Evolutionary conservation across 768 basidiomycete genomes (phyloP).

Genomic region (Mycena vitilis): DNA sequence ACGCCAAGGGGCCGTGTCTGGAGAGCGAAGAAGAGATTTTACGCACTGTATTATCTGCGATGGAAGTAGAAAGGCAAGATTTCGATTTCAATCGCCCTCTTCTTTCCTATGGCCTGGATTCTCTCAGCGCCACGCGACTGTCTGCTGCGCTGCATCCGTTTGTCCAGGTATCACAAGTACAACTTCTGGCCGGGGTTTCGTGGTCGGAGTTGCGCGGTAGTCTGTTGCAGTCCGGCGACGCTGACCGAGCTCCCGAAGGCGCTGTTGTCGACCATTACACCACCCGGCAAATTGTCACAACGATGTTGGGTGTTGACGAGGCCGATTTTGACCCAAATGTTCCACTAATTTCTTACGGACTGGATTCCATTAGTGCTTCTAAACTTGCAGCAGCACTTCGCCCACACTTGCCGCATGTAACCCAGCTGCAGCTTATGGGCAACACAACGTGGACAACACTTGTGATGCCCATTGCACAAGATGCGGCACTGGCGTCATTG

Average conservation of each 20-base stretch:
- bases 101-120: slow-evolving; percentile 12
- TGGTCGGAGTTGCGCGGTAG: too few relatives aligned
- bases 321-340: not conserved
- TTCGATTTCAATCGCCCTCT: slow-evolving; percentile 4
- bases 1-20: not conserved
- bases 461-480: not conserved
- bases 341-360: slow-evolving; percentile 12
- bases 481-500: too few relatives aligned
- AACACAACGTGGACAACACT: not conserved
- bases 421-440: slow-evolving; percentile 8
- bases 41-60: not conserved
- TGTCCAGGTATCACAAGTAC: slow-evolving; percentile 6
- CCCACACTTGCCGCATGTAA: not conserved
- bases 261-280: too few relatives aligned
- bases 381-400: slow-evolving; percentile 1
- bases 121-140: not conserved
- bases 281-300: too few relatives aligned
- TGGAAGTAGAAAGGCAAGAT: not conserved
- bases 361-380: slow-evolving; percentile 8
- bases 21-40: not conserved
- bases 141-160: not conserved
- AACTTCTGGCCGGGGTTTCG: slow-evolving; percentile 3
- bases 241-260: too few relatives aligned
- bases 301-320: too few relatives aligned
- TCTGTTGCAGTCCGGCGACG: too few relatives aligned